Conservation (phyloP, 2,329 filamentous ascomycete species). For the Ceratocystis cubensis region DNA sequence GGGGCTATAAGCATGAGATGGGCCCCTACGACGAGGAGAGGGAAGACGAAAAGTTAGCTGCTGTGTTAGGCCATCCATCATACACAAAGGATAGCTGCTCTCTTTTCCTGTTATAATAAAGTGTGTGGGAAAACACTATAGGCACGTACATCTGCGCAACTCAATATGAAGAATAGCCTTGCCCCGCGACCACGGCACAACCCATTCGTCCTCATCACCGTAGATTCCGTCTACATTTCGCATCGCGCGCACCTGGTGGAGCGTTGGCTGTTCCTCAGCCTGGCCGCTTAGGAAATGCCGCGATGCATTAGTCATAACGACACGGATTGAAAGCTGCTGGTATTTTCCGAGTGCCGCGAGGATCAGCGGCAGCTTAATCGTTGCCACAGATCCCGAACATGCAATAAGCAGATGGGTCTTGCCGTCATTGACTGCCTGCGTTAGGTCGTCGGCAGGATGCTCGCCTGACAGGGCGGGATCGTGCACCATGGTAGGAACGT, state of each 20-base stretch:
- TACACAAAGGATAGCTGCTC: background rate
- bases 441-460: slow-evolving; percentile 17
- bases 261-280: slow-evolving; percentile 59
- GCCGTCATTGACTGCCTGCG: slow-evolving; percentile 26
- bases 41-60: background rate
- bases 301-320: slow-evolving; percentile 66
- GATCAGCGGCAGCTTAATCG: slow-evolving; percentile 68
- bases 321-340: slow-evolving; percentile 60
- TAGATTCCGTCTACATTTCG: slow-evolving; percentile 72
- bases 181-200: slow-evolving; percentile 60
- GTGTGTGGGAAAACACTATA: too few species aligned
- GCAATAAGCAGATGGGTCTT: slow-evolving; percentile 35
- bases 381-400: slow-evolving; percentile 54
- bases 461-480: slow-evolving; percentile 16
- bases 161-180: slow-evolving; percentile 84
- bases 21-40: slow-evolving; percentile 41
- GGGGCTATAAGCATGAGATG: slow-evolving; percentile 70
- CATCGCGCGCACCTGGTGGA: slow-evolving; percentile 45
- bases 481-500: slow-evolving; percentile 13
- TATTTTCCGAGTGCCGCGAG: slow-evolving; percentile 42
- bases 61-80: background rate
- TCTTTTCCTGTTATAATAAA: too few species aligned
- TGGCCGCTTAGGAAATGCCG: slow-evolving; percentile 65
- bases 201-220: slow-evolving; percentile 77
- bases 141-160: slow-evolving; percentile 45